Base-by-base conservation (phyloP, 768 basidiomycete species). In the Lentinula detonsa region DNA sequence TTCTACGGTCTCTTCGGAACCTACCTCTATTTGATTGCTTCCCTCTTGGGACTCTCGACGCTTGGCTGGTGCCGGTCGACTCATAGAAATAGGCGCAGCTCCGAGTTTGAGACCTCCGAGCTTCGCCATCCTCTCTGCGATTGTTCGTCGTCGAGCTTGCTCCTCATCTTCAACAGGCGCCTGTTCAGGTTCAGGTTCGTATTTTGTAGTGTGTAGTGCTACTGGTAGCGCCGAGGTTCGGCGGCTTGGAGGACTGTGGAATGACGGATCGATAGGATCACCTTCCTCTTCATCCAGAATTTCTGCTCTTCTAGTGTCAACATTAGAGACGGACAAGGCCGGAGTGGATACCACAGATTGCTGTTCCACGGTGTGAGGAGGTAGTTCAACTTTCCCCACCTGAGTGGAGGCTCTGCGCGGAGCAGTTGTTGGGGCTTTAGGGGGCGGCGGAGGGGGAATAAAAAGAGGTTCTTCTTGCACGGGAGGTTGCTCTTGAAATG, bases 111-210 rank as follows among this genome's bases (percentile, higher is more conserved):
- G 87, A 3, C 91, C 92, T 15, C 95, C 93, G 0, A 97, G 78
- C 67, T 86, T 92, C 1, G 94, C 94, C 94, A 97, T 95, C n/a
- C 95, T 82, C 61, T 96, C 93, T 1, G 94, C 93, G 40, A 97
- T 91, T 1, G 90, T 90, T 34, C 79, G 80, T 23, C 86, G 81
- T 52, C 87, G 79, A 2, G 72, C 73, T 23, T 83, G 80, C 60
- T 82, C 83, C 1, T 75, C 75, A 55, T 82, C 79, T 61, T 78
- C 77, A 34, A 69, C 69, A 5, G 63, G 61, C 7, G 62, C 51
- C 15, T 33, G 6, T 9, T 67, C 69, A 7, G 68, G 62, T 57
- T 46, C 62, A 65, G 58, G 63, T 13, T 39, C 37, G 37, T 5
- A 39, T 39, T 13, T 39, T 13, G 37, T 39, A 48, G 60, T 51